Evolutionary conservation across 2,329 filamentous ascomycete species (phyloP).

Genomic region (Diaporthe humulicola): DNA sequence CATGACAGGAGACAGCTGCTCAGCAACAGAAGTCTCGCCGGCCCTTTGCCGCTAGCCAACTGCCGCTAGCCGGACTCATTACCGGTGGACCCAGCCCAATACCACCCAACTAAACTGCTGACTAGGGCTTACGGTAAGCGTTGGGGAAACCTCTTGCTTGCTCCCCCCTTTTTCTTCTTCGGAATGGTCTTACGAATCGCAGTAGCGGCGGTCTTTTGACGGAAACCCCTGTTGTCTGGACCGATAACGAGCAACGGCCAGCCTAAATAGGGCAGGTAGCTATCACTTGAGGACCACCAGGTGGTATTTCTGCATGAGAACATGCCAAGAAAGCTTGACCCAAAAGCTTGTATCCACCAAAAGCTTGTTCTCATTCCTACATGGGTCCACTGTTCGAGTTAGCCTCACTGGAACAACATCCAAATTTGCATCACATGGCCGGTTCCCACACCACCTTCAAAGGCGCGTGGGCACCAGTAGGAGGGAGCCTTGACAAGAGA

Average conservation of each 20-base stretch:
- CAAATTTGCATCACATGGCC: background rate
- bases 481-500: background rate
- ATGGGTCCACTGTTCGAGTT: background rate
- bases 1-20: background rate
- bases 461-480: background rate
- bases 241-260: background rate
- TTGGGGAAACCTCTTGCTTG: background rate
- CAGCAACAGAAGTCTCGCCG: too few relatives aligned
- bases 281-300: background rate
- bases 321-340: conserved; percentile 1
- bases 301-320: background rate
- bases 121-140: background rate
- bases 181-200: background rate
- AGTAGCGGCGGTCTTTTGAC: background rate
- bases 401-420: conserved; percentile 9
- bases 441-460: background rate
- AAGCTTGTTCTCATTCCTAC: conserved; percentile 12
- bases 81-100: background rate
- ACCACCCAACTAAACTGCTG: background rate
- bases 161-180: background rate
- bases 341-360: background rate
- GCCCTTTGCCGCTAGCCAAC: background rate
- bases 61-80: conserved; percentile 5
- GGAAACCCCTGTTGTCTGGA: background rate
- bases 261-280: conserved; percentile 8